These are phyloP conservation scores for Thozetella sp. DNA, from an alignment of 495 filamentous ascomycete species.

Conservation along the genomic window DNA sequence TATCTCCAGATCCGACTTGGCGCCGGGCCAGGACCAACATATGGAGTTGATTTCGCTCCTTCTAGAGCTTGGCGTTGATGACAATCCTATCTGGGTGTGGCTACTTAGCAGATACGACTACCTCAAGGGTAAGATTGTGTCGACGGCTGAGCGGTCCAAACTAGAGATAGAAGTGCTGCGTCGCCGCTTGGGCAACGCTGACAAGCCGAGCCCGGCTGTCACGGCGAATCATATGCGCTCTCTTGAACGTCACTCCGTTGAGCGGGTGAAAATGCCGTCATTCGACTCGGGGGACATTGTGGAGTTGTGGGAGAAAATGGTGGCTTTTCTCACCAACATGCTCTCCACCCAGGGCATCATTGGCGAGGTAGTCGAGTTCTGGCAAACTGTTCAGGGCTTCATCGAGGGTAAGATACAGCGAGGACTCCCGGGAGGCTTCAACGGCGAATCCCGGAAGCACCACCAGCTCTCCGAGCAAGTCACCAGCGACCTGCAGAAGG, in stretches of 20 bases:
- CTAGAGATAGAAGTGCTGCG: constrained; percentile 91
- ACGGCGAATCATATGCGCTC: constrained; percentile 74
- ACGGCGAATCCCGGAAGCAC: constrained; percentile 80
- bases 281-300: constrained; percentile 77
- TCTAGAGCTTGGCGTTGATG: constrained; percentile 87
- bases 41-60: constrained; percentile 88
- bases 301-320: constrained; percentile 87
- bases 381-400: constrained; percentile 90
- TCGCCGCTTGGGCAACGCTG: constrained; percentile 71
- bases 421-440: constrained; percentile 78
- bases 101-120: constrained; percentile 85
- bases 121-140: constrained; percentile 78
- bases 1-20: constrained; percentile 39
- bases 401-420: constrained; percentile 84
- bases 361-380: constrained; percentile 89
- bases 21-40: constrained; percentile 68
- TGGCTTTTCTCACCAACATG: constrained; percentile 71
- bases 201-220: constrained; percentile 67
- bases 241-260: constrained; percentile 61
- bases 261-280: constrained; percentile 47
- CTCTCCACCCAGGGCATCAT: constrained; percentile 76
- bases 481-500: constrained; percentile 72
- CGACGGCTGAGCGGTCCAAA: constrained; percentile 77
- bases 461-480: constrained; percentile 78
- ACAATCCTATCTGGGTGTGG: constrained; percentile 97